Conservation (phyloP, 805 yeast species). For the Candida chauliodis region DNA sequence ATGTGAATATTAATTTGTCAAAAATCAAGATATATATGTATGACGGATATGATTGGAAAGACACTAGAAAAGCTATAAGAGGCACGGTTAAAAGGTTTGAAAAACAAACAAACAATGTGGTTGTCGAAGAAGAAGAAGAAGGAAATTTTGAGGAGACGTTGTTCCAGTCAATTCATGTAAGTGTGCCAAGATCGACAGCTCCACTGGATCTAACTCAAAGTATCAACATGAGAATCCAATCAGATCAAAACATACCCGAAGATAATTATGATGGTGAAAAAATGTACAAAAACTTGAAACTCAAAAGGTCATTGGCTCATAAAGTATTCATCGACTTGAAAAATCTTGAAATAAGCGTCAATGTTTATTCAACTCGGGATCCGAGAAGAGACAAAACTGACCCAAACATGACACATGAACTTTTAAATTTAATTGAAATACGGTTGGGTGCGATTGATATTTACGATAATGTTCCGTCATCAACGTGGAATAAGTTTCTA, state of each 20-base stretch:
- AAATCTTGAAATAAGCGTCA: slow-evolving; percentile 48
- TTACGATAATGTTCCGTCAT: slow-evolving; percentile 75
- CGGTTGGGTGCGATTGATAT: slow-evolving; percentile 54
- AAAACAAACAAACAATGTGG: slow-evolving; percentile 30
- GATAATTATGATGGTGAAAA: slow-evolving; percentile 30
- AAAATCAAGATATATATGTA: slow-evolving; percentile 49
- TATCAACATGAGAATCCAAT: slow-evolving; percentile 46
- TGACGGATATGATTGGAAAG: slow-evolving; percentile 93
- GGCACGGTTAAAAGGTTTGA: slow-evolving; percentile 66
- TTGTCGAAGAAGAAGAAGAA: slow-evolving; percentile 11
- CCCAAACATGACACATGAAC: slow-evolving; percentile 33
- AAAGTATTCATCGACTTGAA: slow-evolving; percentile 56
- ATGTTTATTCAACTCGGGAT: slow-evolving; percentile 45
- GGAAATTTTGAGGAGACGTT: slow-evolving; percentile 55
- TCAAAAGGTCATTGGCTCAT: slow-evolving; percentile 62
- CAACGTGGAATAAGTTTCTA: slow-evolving; percentile 86
- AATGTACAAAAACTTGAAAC: slow-evolving; percentile 42
- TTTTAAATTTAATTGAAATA: slow-evolving; percentile 48
- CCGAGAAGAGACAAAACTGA: slow-evolving; percentile 38
- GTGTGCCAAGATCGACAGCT: slow-evolving; percentile 47
- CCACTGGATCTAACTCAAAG: slow-evolving; percentile 45
- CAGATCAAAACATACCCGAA: slow-evolving; percentile 11
- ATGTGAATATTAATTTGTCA: slow-evolving; percentile 31
- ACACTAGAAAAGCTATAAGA: slow-evolving; percentile 63
- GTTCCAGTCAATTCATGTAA: slow-evolving; percentile 77